Base-by-base conservation (phyloP, 352 stramenopile genomes). In the Phytophthora ohioensis region DNA sequence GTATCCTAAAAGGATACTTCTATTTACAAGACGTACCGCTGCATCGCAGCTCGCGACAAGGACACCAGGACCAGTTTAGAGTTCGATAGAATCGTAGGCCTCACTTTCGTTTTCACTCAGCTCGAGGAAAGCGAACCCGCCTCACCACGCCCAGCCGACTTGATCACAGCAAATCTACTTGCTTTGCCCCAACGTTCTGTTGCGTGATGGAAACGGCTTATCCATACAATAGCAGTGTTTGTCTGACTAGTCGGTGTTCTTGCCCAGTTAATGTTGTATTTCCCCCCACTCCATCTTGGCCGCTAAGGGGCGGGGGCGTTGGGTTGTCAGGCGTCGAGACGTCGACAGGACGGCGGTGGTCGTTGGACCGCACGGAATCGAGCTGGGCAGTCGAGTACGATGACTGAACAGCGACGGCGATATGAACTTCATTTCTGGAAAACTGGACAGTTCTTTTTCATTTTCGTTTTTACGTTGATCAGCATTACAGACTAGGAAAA, bases 1-100 rank as follows among this genome's bases (percentile, higher is more conserved):
- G 45, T 51, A 51, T 51, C 17, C 17, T 31, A 15, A 17, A 32
- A 31, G 45, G 45, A 51, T 51, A 51, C 45, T 51, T 12, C 45
- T 51, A 34, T 51, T 51, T 51, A 6, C 45, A n/a, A 48, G 34
- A 45, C 42, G 42, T 15, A 27, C 21, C 21, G 21, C 21, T 27
- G 21, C 8, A 48, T 27, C 42, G 42, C n/a, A 51, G 45, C n/a
- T 35, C 45, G 45, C n/a, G 15, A 34, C 6, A 51, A 51, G 45
- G 32, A 34, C 15, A 12, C 45, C 3, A 35, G 45, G 15, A 17
- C 39, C 39, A 6, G 0, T 32, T 15, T 51, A 51, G 17, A 27
- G 21, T 27, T 27, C 21, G 21, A 34, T 51, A 51, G 17, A 51
- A 6, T 48, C 42, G 42, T 8, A 48, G n/a, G 42, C 42, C 45